Evolutionary conservation across 176 grass and related monocot species (phyloP).

Genomic region (Oryza punctata): DNA sequence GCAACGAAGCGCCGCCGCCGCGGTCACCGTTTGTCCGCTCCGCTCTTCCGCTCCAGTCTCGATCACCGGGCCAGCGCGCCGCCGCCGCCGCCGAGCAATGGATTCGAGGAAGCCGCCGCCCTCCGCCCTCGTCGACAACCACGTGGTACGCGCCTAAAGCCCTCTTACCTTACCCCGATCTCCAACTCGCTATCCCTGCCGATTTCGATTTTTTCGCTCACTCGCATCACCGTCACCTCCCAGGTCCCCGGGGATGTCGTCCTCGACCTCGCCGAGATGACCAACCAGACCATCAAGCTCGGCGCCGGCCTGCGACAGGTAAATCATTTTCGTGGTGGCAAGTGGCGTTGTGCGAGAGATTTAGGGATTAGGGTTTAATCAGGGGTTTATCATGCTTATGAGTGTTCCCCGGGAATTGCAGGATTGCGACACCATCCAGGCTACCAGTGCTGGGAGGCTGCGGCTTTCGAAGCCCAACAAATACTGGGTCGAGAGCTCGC

Average conservation of each 20-base stretch:
- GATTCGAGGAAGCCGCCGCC: constrained; percentile 34
- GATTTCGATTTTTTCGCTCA: not conserved
- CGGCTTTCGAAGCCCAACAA: constrained; percentile 88
- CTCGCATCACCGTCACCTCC: constrained; percentile 21
- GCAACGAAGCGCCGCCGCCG: not conserved
- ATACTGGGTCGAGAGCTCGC: constrained; percentile 92
- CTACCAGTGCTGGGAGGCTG: constrained; percentile 67
- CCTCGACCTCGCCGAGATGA: constrained; percentile 76
- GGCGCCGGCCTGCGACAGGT: constrained; percentile 81
- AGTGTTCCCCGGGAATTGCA: constrained; percentile 20
- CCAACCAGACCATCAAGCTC: constrained; percentile 85
- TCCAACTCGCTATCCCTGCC: not conserved
- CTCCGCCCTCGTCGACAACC: constrained; percentile 33
- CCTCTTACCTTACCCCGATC: not conserved
- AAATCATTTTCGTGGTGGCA: constrained; percentile 8
- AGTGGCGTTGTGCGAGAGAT: not conserved
- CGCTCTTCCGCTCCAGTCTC: not conserved
- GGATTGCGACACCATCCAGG: constrained; percentile 78
- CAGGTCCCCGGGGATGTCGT: constrained; percentile 82
- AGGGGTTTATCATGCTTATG: not conserved
- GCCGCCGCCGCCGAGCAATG: constrained; percentile 22
- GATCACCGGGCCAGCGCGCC: not conserved
- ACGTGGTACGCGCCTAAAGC: constrained; percentile 37
- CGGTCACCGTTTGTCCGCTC: not conserved
- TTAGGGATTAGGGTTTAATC: constrained; percentile 42